phyloP scores from a whole-genome alignment of 1,284 basidiomycete genomes.

The Cryptococcus amylolentus region DNA sequence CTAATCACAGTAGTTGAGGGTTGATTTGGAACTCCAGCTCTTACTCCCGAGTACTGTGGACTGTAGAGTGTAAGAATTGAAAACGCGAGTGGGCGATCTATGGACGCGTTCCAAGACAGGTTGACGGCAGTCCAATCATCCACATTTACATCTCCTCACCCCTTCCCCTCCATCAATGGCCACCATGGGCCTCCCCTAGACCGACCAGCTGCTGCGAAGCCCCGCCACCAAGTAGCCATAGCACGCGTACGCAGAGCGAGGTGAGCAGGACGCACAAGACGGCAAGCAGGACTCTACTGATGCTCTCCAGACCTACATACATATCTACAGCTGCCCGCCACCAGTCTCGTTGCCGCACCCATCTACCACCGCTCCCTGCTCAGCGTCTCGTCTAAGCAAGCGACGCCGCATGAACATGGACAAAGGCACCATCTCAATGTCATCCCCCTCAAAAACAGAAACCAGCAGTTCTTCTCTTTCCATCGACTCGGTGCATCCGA shows the following conservation, averaged over 20 bases:
- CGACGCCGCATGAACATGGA: not conserved
- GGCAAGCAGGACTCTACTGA: not conserved
- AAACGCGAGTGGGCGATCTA: too few species aligned
- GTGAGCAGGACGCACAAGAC: not conserved
- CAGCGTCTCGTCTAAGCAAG: not conserved
- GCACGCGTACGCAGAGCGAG: not conserved
- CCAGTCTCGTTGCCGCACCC: not conserved
- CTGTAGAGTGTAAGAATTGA: too few species aligned
- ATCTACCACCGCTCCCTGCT: not conserved
- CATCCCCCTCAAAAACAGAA: constrained; percentile 1
- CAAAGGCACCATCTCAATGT: not conserved
- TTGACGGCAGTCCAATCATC: too few species aligned
- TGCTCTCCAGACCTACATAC: not conserved
- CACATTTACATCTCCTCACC: not conserved
- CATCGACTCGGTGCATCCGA: not conserved
- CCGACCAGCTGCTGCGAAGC: not conserved
- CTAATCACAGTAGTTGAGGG: too few species aligned
- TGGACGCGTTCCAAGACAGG: too few species aligned
- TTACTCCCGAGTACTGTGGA: too few species aligned
- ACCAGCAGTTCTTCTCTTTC: not conserved
- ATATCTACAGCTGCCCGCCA: not conserved
- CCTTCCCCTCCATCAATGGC: not conserved
- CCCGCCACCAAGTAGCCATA: not conserved
- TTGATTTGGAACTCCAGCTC: too few species aligned
- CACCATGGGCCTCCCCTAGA: not conserved